Conservation (phyloP, 108 stramenopile species). For the Epithemia pelagica region DNA sequence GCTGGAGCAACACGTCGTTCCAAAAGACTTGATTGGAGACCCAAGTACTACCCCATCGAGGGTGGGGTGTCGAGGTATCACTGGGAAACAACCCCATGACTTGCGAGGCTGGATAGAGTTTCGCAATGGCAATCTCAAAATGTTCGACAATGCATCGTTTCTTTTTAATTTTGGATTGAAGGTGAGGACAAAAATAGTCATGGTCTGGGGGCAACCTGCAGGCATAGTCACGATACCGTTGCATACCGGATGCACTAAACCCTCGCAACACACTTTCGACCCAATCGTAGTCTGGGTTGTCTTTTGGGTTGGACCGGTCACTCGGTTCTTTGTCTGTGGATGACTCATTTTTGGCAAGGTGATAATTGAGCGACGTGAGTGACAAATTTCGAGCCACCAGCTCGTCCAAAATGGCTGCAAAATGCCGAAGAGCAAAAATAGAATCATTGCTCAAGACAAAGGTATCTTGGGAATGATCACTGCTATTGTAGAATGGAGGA, state of each 20-base stretch:
- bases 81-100: conserved; percentile 5
- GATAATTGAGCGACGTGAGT: not conserved
- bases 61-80: not conserved
- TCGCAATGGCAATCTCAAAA: conserved; percentile 9
- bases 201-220: not conserved
- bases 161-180: not conserved
- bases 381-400: not conserved
- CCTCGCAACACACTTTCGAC: conserved; percentile 12
- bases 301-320: not conserved
- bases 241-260: not conserved
- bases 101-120: not conserved
- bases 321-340: too few relatives aligned
- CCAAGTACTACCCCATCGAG: not conserved
- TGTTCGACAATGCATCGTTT: conserved; percentile 11
- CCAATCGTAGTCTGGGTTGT: not conserved
- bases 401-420: conserved; percentile 13
- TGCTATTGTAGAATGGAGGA: not conserved
- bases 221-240: not conserved
- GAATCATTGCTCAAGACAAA: conserved; percentile 17
- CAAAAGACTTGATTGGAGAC: not conserved
- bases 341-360: not conserved
- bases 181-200: not conserved
- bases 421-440: conserved; percentile 10
- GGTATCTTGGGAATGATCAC: not conserved
- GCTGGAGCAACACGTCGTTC: not conserved